phyloP scores from a whole-genome alignment of 2,329 filamentous ascomycete species.

The Fusarium neocosmosporiellum region DNA sequence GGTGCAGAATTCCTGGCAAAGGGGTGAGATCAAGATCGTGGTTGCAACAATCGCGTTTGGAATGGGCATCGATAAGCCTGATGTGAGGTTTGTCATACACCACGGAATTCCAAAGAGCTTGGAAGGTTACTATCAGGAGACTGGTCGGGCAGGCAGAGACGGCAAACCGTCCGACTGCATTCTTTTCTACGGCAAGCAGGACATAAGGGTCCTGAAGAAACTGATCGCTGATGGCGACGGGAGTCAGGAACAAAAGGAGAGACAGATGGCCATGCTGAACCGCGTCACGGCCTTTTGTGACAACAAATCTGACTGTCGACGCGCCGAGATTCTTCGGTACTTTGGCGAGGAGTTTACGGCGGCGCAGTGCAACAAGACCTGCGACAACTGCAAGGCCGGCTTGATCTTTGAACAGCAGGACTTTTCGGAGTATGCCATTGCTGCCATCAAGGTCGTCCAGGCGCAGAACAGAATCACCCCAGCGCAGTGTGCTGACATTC shows the following conservation, averaged over 20 bases:
- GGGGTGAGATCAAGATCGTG: slow-evolving; percentile 83
- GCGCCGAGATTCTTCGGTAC: slow-evolving; percentile 90
- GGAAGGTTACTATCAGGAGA: slow-evolving; percentile 99
- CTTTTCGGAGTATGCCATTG: slow-evolving; percentile 78
- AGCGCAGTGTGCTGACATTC: slow-evolving; percentile 84
- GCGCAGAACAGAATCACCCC: slow-evolving; percentile 74
- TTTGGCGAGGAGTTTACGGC: slow-evolving; percentile 87
- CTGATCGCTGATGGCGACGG: slow-evolving; percentile 89
- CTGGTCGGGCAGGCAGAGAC: slow-evolving; percentile 92
- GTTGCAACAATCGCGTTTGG: slow-evolving; percentile 99
- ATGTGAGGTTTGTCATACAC: slow-evolving; percentile 97
- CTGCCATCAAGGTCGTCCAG: slow-evolving; percentile 76
- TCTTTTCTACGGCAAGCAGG: slow-evolving; percentile 85
- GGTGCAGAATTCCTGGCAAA: slow-evolving; percentile 87
- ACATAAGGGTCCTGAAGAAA: slow-evolving; percentile 77
- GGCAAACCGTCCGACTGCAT: slow-evolving; percentile 89
- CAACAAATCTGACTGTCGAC: slow-evolving; percentile 86
- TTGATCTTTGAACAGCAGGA: slow-evolving; percentile 78
- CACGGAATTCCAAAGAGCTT: slow-evolving; percentile 92
- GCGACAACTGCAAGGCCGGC: slow-evolving; percentile 89
- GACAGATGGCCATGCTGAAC: slow-evolving; percentile 86
- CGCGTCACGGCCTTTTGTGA: slow-evolving; percentile 90
- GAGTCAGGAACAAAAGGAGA: slow-evolving; percentile 80
- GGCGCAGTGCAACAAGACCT: slow-evolving; percentile 77
- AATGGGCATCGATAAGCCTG: slow-evolving; percentile 99